A percentile compares a stretch with the other conserved stretches of the same genome.
phyloP scores from a whole-genome alignment of 208 protist genomes.

The Acanthamoeba divionensis region DNA sequence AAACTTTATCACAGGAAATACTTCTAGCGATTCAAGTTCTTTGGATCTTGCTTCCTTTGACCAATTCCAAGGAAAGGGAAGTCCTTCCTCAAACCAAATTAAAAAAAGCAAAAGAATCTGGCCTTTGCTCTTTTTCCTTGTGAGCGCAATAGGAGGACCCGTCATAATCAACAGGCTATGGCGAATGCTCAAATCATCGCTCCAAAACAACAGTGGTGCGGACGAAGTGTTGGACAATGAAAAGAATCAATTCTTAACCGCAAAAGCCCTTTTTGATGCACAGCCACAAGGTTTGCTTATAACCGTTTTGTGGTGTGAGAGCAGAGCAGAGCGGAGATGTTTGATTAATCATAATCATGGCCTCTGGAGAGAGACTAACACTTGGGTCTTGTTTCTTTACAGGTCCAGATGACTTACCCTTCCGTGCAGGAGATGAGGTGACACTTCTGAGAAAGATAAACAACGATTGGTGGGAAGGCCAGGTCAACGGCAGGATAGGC shows the following conservation, averaged over 20 bases:
- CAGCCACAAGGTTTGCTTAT: no score
- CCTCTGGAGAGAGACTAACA: no score
- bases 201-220: neutral
- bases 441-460: constrained; percentile 55
- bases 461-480: constrained; percentile 66
- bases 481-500: constrained; percentile 44
- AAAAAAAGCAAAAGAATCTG: neutral
- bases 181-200: neutral
- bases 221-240: no score
- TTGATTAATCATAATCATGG: no score
- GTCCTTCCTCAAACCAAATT: neutral
- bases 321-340: no score
- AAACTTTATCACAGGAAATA: neutral
- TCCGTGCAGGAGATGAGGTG: constrained; percentile 60
- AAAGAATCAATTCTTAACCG: no score
- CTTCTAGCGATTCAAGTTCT: neutral
- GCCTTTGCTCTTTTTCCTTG: constrained; percentile 5
- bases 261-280: no score
- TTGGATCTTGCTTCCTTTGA: constrained; percentile 24
- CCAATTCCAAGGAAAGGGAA: neutral
- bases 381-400: constrained; percentile 19
- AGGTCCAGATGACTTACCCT: constrained; percentile 42
- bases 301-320: no score
- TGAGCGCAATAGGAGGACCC: constrained; percentile 25
- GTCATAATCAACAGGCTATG: constrained; percentile 3